Conservation (phyloP, 2,329 filamentous ascomycete genomes). For the Colletotrichum acutatum region DNA sequence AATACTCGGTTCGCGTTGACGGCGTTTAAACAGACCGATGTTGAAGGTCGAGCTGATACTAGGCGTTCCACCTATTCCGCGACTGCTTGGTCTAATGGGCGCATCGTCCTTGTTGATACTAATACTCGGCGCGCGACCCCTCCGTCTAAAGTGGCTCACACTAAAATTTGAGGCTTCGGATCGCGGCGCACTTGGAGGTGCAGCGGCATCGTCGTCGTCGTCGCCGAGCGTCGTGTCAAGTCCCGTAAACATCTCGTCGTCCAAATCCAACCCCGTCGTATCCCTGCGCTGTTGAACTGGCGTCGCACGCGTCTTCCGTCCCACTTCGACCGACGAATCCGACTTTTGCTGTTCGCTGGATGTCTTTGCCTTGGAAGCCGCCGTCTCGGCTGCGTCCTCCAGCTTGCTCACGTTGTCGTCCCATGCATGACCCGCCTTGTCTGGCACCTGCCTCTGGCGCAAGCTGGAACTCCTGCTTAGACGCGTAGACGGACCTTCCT, state of each 20-base stretch:
- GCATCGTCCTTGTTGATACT: constrained; percentile 59
- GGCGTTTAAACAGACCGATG: constrained; percentile 67
- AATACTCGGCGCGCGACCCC: constrained; percentile 59
- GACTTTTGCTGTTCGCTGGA: constrained; percentile 41
- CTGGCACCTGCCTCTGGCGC: constrained; percentile 34
- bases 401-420: constrained; percentile 51
- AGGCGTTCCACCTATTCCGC: constrained; percentile 58
- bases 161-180: constrained; percentile 61
- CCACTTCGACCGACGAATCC: constrained; percentile 49
- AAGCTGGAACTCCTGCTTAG: constrained; percentile 31
- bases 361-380: constrained; percentile 39
- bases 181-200: constrained; percentile 44
- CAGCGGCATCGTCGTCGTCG: constrained; percentile 53
- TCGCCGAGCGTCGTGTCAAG: constrained; percentile 50
- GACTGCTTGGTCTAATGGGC: constrained; percentile 64
- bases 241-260: constrained; percentile 59
- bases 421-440: constrained; percentile 43
- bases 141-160: constrained; percentile 57
- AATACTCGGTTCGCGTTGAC: constrained; percentile 71
- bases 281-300: constrained; percentile 51
- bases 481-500: constrained; percentile 18
- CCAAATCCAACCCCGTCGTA: constrained; percentile 60
- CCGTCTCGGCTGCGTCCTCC: constrained; percentile 47
- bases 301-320: constrained; percentile 48
- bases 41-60: constrained; percentile 63